Evolutionary conservation across 169 alveolate species (phyloP), one percentile per base, ranked within the genome.

Genomic region (Cryptosporidium baileyi): DNA sequence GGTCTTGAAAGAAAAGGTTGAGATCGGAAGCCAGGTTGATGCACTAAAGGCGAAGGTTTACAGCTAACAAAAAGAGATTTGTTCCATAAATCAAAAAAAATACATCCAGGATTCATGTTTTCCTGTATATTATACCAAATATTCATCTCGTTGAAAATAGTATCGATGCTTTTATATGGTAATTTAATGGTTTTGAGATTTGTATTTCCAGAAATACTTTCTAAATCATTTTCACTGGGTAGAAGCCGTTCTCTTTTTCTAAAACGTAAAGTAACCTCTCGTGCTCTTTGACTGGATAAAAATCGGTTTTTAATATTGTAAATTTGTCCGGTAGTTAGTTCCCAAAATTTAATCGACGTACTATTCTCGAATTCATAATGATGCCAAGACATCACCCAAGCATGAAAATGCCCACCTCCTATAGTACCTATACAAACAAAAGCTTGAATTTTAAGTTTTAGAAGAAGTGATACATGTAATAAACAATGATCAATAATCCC

Each of bases 401-500:
- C 67, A 60, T 92, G 94, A 49, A 74, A 54, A 26, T 89, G 89
- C 1, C 90, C 91, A 52, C 90, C 91, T 61, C 82, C 82, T 22
- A 89, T 61, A 11, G 92, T 89, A 26, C 95, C 95, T 17, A 92
- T 89, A 36, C 94, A 91, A 22, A 91, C 90, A 81, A 91, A 92
- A 7, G 95, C 88, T 38, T 91, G 92, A 52, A 90, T 90, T n/a
- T 92, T 91, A 22, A 80, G 63, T 15, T 93, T 92, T 44, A 89
- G 26, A 60, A 93, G 88, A 6, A 88, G 59, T 51, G 94, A 89
- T 63, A 82, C 90, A 60, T 89, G 89, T 34, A 93, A 60, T 26
- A 93, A 60, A 60, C 94, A 89, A 63, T 93, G 96, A 79, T 93
- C 96, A 57, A 93, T 59, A 13, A 92, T 92, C 44, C 90, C 89